Conservation (phyloP, 1,284 basidiomycete species). For the Cryptococcus jaspeensis region DNA sequence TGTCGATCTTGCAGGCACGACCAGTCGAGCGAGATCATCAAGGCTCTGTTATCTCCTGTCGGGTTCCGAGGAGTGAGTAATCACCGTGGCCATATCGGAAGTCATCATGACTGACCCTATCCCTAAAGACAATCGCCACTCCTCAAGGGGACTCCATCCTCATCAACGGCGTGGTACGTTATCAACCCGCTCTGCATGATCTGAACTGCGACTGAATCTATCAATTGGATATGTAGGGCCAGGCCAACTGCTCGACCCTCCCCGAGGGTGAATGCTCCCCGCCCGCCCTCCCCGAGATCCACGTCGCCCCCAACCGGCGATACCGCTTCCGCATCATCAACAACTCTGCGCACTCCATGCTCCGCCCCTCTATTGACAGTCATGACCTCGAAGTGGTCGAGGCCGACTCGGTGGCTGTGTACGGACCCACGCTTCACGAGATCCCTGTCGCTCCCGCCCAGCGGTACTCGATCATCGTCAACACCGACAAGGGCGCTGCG, state of each 20-base stretch:
- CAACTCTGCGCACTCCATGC: slow-evolving; percentile 16
- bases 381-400: slow-evolving; percentile 32
- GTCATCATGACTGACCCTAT: neutral
- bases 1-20: slow-evolving; percentile 21
- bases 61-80: slow-evolving; percentile 21
- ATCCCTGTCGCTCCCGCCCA: slow-evolving; percentile 28
- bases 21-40: slow-evolving; percentile 16
- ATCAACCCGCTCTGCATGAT: neutral
- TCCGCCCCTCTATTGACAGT: slow-evolving; percentile 27
- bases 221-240: slow-evolving; percentile 1
- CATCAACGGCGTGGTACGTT: slow-evolving; percentile 33
- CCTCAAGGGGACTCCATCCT: slow-evolving; percentile 26
- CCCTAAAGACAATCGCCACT: slow-evolving; percentile 9
- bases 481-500: slow-evolving; percentile 27
- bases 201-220: neutral
- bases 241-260: slow-evolving; percentile 1
- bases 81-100: neutral
- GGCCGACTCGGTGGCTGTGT: slow-evolving; percentile 31
- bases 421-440: slow-evolving; percentile 23
- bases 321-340: slow-evolving; percentile 32
- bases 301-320: slow-evolving; percentile 13
- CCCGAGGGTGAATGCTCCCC: neutral
- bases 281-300: slow-evolving; percentile 15
- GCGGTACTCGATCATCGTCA: slow-evolving; percentile 40
- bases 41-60: slow-evolving; percentile 6